These are phyloP conservation scores for Hymenotorrendiella dingleyae DNA, from an alignment of 2,329 filamentous ascomycete species.

Conservation along the genomic window DNA sequence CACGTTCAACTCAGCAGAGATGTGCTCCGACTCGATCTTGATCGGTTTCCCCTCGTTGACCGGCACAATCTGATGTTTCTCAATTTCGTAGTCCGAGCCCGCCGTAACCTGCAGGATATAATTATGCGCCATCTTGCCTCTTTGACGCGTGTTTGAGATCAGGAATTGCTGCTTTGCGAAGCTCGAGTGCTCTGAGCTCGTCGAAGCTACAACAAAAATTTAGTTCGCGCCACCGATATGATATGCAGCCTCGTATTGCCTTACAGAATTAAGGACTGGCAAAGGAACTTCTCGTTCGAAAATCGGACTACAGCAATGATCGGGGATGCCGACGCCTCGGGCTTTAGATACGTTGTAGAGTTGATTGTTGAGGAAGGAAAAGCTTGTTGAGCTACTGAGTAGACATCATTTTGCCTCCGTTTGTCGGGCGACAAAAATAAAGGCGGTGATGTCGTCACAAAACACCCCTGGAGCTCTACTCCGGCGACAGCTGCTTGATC, in stretches of 20 bases:
- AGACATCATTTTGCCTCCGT: background rate
- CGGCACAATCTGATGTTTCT: constrained; percentile 65
- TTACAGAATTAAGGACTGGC: too few relatives aligned
- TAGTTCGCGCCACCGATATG: background rate
- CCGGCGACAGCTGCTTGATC: background rate
- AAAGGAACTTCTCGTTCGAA: too few relatives aligned
- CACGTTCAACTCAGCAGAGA: constrained; percentile 65
- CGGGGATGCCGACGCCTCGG: too few relatives aligned
- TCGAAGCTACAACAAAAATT: too few relatives aligned
- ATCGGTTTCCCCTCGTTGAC: constrained; percentile 66
- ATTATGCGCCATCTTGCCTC: constrained; percentile 53
- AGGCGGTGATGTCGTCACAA: background rate
- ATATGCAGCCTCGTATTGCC: too few relatives aligned
- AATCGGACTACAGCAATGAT: too few relatives aligned
- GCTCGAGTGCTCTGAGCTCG: too few relatives aligned
- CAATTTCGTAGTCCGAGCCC: constrained; percentile 66
- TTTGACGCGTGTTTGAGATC: too few relatives aligned
- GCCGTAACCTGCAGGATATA: constrained; percentile 80
- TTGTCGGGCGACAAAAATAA: background rate
- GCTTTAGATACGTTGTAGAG: too few relatives aligned
- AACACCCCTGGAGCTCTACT: background rate
- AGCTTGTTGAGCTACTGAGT: too few relatives aligned
- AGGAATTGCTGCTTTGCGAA: too few relatives aligned
- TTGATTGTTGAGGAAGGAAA: too few relatives aligned
- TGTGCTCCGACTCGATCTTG: constrained; percentile 55